Evolutionary conservation across 1,284 basidiomycete species (phyloP), one percentile per base, ranked within the genome.

Genomic region (Irpex lacteus): DNA sequence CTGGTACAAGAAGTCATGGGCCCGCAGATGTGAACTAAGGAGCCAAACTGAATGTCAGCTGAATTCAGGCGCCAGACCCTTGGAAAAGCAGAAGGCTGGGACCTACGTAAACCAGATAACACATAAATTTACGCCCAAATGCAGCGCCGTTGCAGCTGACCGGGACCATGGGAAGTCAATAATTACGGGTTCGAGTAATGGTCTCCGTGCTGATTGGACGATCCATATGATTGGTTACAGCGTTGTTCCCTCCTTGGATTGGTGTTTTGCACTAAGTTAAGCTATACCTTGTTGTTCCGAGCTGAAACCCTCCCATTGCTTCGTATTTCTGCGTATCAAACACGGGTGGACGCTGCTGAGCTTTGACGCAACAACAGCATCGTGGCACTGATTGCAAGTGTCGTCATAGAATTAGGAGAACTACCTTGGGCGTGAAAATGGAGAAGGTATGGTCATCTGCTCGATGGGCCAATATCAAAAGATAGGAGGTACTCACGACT

Each of bases 101-200:
- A 57, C 60, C 21, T 56, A 56, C 54, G 54, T 56, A 56, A 56
- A 8, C 13, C 64, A 54, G 57, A 44, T 44, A 44, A 44, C 40
- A 9, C 40, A 44, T 26, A 26, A 61, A 59, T 37, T 15, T 57
- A 62, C 60, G 61, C 26, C 47, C 47, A 62, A 61, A 66, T 66
- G 60, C 61, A 59, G 61, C 47, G 18, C 44, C 34, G 37, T 55
- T 63, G 49, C 65, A 66, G 61, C 59, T 66, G 65, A 66, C 65
- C 65, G n/a, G 52, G 19, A 52, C 37, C 65, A 66, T 66, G 65
- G 65, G 65, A 66, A 63, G 52, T 59, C 32, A 32, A 50, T 58
- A 32, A n/a, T 57, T 53, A 50, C 34, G 54, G 11, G 34, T 34
- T 8, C 19, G 19, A 8, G 54, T 56, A 26, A 26, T 36, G 37